Base-by-base conservation (phyloP, 495 filamentous ascomycete species). In the Trichoderma asperelloides region DNA sequence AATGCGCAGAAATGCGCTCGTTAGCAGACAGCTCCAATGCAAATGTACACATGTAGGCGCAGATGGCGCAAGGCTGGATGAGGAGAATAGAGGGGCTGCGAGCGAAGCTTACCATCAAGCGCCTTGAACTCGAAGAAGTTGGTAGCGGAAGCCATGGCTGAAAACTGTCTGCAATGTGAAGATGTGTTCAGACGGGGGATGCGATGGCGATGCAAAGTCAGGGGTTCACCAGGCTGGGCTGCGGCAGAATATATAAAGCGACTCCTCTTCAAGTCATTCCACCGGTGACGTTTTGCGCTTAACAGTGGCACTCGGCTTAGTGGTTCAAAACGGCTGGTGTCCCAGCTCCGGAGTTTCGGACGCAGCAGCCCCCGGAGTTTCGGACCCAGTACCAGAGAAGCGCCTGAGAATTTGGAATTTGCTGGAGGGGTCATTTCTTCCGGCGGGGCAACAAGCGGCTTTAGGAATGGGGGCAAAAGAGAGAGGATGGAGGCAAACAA, bases 61-160 rank as follows among this genome's bases (percentile, higher is more conserved):
- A 8, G 47, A 18, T 47, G 47, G 18, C 47, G 47, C 47, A 51
- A 51, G 21, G 21, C 18, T 23, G 40, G 49, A 64, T 65, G 69
- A 68, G 65, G 8, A 39, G 39, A 65, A 65, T 25, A 16, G 27
- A 30, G 57, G 41, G 41, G 41, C 11, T 51, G 21, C n/a, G 11
- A 23, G 41, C 16, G 55, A 33, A 43, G 86, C 88, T 57, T 84
- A 91, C 89, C 92, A 71, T 92, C 87, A 62, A 88, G 83, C 55
- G 91, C 87, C 80, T 89, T 92, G 79, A 98, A 96, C 71, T 96
- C 92, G 80, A 90, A 97, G 79, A 98, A 92, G 66, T 79, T 86
- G 15, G 92, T 95, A 68, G 93, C 93, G 64, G 92, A 92, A 51
- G 94, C 79, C 94, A 97, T 98, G 71, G 77, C 88, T 73, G 73